A percentile compares a stretch with the other conserved stretches of the same genome.
Evolutionary conservation across 2,329 filamentous ascomycete genomes (phyloP).

Genomic region (Neofusicoccum kwambonambiense): DNA sequence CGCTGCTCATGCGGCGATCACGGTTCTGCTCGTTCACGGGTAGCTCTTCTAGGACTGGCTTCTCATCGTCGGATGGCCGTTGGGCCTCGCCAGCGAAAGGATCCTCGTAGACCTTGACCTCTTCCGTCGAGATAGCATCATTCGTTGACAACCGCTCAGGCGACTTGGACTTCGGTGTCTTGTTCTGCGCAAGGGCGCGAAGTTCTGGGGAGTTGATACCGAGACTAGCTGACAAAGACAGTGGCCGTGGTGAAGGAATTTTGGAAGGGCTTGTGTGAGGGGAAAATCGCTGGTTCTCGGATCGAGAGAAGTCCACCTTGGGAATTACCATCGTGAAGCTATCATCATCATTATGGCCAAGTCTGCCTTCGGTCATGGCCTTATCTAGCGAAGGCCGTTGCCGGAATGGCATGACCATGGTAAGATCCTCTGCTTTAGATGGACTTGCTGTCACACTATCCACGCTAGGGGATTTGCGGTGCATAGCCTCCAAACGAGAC

Average conservation of each 20-base stretch:
- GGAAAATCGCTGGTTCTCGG: constrained; percentile 11
- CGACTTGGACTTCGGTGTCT: constrained; percentile 23
- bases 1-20: constrained; percentile 33
- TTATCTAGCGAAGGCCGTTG: constrained; percentile 40
- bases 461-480: constrained; percentile 31
- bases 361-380: constrained; percentile 40
- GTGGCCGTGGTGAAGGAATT: constrained; percentile 11
- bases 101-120: constrained; percentile 55
- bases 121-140: constrained; percentile 27
- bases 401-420: constrained; percentile 41
- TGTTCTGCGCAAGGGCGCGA: constrained; percentile 28
- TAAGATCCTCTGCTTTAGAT: constrained; percentile 47
- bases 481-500: constrained; percentile 32
- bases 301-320: constrained; percentile 27
- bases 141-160: background rate
- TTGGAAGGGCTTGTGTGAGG: constrained; percentile 27
- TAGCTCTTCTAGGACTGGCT: constrained; percentile 51
- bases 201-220: background rate
- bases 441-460: constrained; percentile 35
- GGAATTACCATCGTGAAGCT: constrained; percentile 55
- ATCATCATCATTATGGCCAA: constrained; percentile 40
- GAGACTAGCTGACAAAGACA: constrained; percentile 3
- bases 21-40: constrained; percentile 49
- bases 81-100: constrained; percentile 44
- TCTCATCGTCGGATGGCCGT: constrained; percentile 25